phyloP scores from a whole-genome alignment of 2,329 filamentous ascomycete species.

The Exophiala sp. region DNA sequence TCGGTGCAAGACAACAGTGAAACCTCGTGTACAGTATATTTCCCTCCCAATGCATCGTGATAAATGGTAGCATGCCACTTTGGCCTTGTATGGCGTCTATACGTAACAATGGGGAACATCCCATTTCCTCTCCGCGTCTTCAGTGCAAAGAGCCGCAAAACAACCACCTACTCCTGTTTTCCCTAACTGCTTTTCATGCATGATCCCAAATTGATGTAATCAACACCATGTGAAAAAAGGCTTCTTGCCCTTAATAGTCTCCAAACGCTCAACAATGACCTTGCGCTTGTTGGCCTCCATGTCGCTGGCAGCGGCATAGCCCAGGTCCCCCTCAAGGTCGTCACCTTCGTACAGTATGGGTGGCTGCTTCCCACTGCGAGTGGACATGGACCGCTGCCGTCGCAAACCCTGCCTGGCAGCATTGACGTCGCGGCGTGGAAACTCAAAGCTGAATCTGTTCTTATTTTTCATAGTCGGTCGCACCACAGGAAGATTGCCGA shows the following conservation, averaged over 20 bases:
- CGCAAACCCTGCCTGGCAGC: constrained; percentile 45
- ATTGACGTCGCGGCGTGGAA: constrained; percentile 66
- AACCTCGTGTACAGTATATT: too few species aligned
- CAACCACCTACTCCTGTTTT: too few species aligned
- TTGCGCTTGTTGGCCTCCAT: constrained; percentile 89
- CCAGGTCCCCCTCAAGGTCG: constrained; percentile 85
- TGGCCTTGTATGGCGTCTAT: too few species aligned
- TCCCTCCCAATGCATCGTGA: too few species aligned
- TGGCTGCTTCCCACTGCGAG: constrained; percentile 19
- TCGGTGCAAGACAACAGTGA: too few species aligned
- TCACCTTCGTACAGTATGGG: constrained; percentile 49
- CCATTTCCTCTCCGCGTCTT: too few species aligned
- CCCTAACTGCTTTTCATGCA: too few species aligned
- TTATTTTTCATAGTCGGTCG: constrained; percentile 32
- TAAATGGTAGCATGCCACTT: too few species aligned
- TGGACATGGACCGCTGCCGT: constrained; percentile 24
- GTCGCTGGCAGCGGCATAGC: constrained; percentile 88
- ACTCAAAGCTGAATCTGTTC: constrained; percentile 32
- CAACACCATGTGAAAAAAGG: constrained; percentile 98
- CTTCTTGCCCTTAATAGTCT: constrained; percentile 91
- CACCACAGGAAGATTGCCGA: constrained; percentile 38
- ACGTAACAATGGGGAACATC: too few species aligned
- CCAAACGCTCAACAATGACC: constrained; percentile 93
- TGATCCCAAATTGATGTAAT: constrained; percentile 16
- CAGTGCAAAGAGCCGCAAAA: too few species aligned